Percentiles rank a stretch among this genome's conserved stretches.
Conservation (phyloP, 805 yeast genomes). For the Wickerhamomyces subpelliculosus region DNA sequence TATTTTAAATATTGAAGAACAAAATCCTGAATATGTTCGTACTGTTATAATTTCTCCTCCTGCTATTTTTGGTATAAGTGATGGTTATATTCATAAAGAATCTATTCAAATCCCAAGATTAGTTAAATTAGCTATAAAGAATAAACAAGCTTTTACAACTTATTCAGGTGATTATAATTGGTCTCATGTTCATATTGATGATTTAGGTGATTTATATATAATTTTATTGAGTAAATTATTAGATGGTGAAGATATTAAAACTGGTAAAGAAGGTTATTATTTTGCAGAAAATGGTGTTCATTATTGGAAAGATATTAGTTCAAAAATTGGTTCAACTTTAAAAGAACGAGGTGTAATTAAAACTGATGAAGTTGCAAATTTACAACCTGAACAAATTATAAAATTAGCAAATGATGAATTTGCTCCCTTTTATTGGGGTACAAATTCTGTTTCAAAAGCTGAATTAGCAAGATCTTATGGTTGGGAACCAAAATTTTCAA, state of each 20-base stretch:
- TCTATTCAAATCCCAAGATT: constrained; percentile 27
- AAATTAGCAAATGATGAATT: constrained; percentile 10
- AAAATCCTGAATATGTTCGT: constrained; percentile 23
- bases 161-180: constrained; percentile 27
- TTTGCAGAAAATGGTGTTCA: constrained; percentile 27
- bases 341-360: constrained; percentile 6
- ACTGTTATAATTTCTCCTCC: constrained; percentile 29
- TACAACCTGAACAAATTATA: constrained; percentile 13
- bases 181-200: constrained; percentile 30
- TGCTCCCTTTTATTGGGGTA: constrained; percentile 20
- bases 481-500: constrained; percentile 19
- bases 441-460: constrained; percentile 23
- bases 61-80: constrained; percentile 26
- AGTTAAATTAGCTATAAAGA: constrained; percentile 16
- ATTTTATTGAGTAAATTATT: constrained; percentile 19
- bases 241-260: constrained; percentile 18
- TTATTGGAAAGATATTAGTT: constrained; percentile 26
- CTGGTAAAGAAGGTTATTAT: constrained; percentile 29
- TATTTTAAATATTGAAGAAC: constrained; percentile 22
- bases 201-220: constrained; percentile 26
- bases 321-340: too few relatives aligned
- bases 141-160: constrained; percentile 21
- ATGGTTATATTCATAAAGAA: constrained; percentile 24
- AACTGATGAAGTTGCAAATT: constrained; percentile 12
- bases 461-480: constrained; percentile 23